Percentiles rank a stretch among this genome's conserved stretches.
These are phyloP conservation scores for Botrytis byssoidea DNA, from an alignment of 2,329 filamentous ascomycete genomes.

Conservation along the genomic window DNA sequence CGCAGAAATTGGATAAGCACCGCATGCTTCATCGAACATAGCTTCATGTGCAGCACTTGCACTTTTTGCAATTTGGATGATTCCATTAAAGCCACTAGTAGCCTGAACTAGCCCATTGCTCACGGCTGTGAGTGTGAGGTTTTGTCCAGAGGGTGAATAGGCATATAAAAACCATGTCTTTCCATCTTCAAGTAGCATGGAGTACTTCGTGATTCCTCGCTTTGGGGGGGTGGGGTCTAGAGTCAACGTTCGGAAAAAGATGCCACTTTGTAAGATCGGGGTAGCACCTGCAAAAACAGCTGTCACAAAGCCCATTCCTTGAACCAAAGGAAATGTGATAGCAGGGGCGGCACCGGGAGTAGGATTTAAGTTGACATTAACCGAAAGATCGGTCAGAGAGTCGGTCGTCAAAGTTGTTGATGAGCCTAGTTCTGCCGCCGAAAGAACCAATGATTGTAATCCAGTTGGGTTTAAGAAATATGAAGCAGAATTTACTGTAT, in stretches of 20 bases:
- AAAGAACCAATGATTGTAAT: slow-evolving; percentile 77
- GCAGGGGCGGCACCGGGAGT: slow-evolving; percentile 52
- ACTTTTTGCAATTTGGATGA: slow-evolving; percentile 76
- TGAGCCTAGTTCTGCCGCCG: slow-evolving; percentile 68
- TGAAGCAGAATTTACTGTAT: slow-evolving; percentile 55
- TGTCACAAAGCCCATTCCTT: slow-evolving; percentile 87
- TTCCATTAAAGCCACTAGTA: slow-evolving; percentile 67
- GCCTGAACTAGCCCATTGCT: slow-evolving; percentile 66
- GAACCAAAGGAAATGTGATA: slow-evolving; percentile 78
- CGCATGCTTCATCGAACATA: slow-evolving; percentile 72
- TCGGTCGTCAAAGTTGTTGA: slow-evolving; percentile 57
- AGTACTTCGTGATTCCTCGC: slow-evolving; percentile 72
- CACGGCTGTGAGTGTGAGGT: slow-evolving; percentile 65
- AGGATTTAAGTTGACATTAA: slow-evolving; percentile 65
- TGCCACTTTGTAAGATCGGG: slow-evolving; percentile 70
- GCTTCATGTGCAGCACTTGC: slow-evolving; percentile 53
- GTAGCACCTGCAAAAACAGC: slow-evolving; percentile 68
- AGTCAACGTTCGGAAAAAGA: slow-evolving; percentile 70
- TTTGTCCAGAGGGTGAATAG: slow-evolving; percentile 55
- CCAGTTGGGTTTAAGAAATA: slow-evolving; percentile 82
- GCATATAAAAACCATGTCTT: slow-evolving; percentile 80
- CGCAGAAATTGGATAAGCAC: slow-evolving; percentile 68
- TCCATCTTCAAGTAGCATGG: slow-evolving; percentile 67
- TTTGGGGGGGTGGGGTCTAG: slow-evolving; percentile 56
- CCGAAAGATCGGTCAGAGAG: slow-evolving; percentile 57